Base-by-base conservation (phyloP, 2,329 filamentous ascomycete species). In the Teratosphaeria zuluensis region DNA sequence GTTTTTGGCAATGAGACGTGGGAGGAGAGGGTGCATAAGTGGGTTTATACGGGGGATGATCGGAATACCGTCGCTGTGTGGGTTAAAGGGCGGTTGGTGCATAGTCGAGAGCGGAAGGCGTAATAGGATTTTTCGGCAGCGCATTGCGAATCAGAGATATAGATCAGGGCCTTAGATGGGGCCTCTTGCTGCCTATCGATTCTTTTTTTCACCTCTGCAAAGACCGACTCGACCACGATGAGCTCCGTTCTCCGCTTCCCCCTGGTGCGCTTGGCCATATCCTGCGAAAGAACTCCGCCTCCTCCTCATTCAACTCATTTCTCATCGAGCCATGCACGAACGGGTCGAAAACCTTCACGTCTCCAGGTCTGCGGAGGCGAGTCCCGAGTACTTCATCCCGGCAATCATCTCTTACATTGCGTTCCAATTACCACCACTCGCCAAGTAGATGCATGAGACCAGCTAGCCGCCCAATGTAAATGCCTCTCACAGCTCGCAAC, bases 21-120 rank as follows among this genome's bases (percentile, higher is more conserved):
- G 90, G 84, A 87, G 46, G 90, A 97, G 68, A 84, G 79, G 68
- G 76, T 97, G 11, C 89, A 90, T 56, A 99, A 99, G 78, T 99
- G 94, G 94, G 78, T 97, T 61, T 99, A 89, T 75, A 88, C 84
- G 64, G 94, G 94, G 0, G 92, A 97, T 77, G 94, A 97, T 75
- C 80, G 92, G 65, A 97, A 97, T 73, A 92, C 91, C 2, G 81
- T 81, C 66, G 85, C 81, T 65, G 94, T 99, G 4, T 99, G 92
- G 92, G 91, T 97, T 1, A 85, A 81, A 70, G 94, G 94, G 2
- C 77, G 84, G 63, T 73, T 95, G 72, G 94, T 96, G 54, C 90
- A 96, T 76, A 73, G 80, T 70, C 66, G 66, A 48, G 62, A 61
- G 14, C 16, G 35, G 35, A 14, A 42, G 7, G 12, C 24, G 24